Evolutionary conservation across 192 early-diverging fungal species (phyloP).

Genomic region (Backusella macrospora): DNA sequence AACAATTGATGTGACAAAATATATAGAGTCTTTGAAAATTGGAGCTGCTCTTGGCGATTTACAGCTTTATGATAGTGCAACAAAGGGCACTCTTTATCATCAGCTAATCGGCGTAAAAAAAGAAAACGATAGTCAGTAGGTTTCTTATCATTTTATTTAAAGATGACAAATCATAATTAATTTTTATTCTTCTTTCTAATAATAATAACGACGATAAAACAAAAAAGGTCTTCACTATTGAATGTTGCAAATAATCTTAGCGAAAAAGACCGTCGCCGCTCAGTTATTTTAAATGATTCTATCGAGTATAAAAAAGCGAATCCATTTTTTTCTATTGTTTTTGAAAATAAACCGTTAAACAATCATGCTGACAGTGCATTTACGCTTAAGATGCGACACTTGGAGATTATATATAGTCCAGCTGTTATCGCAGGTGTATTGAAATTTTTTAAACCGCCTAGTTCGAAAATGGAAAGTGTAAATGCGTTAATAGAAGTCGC

Average conservation of each 20-base stretch:
- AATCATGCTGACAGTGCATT: slow-evolving; percentile 74
- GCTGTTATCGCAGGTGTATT: slow-evolving; percentile 62
- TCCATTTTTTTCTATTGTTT: slow-evolving; percentile 61
- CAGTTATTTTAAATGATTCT: background rate
- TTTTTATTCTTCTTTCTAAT: background rate
- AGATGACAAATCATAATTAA: background rate
- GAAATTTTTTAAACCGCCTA: slow-evolving; percentile 73
- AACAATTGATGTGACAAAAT: slow-evolving; percentile 54
- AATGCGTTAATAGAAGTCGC: slow-evolving; percentile 66
- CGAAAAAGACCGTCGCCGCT: background rate
- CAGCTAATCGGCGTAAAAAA: slow-evolving; percentile 57
- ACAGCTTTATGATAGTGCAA: slow-evolving; percentile 66
- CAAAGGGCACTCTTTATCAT: slow-evolving; percentile 54
- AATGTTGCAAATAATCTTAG: background rate
- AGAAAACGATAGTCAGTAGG: slow-evolving; percentile 26
- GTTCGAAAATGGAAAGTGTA: slow-evolving; percentile 60
- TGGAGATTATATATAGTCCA: slow-evolving; percentile 82
- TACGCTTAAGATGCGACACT: slow-evolving; percentile 69
- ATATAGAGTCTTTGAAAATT: slow-evolving; percentile 53
- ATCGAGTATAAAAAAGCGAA: background rate
- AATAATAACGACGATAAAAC: background rate
- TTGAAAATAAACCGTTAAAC: slow-evolving; percentile 76
- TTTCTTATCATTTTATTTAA: background rate
- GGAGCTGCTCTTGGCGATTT: slow-evolving; percentile 63
- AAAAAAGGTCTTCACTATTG: background rate